A percentile compares a stretch with the other conserved stretches of the same genome.
Evolutionary conservation across 176 grass and related monocot species (phyloP).

Genomic region (Zea mays): DNA sequence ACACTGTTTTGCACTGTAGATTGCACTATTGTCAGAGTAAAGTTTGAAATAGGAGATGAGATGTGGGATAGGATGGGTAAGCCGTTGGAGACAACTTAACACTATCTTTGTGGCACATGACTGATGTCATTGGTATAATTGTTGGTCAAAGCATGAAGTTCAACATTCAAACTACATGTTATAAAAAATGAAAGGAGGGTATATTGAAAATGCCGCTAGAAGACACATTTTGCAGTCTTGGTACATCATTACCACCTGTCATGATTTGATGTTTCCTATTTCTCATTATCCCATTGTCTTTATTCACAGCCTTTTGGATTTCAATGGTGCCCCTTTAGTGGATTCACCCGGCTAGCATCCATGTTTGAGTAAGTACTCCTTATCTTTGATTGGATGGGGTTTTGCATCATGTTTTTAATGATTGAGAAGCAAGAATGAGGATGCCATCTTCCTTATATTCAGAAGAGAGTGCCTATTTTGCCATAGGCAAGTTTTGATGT

Average conservation of each 20-base stretch:
- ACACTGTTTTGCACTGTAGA: no score
- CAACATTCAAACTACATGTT: background rate
- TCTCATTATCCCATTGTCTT: constrained; percentile 34
- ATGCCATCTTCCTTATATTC: background rate
- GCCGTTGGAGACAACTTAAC: background rate
- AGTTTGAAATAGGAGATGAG: no score
- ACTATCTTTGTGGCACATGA: background rate
- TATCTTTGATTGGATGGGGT: constrained; percentile 18
- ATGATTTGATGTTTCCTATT: constrained; percentile 30
- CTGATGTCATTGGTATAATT: background rate
- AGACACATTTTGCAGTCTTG: constrained; percentile 29
- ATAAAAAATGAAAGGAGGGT: background rate
- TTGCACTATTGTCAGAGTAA: no score
- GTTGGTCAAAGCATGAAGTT: background rate
- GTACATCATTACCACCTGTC: background rate
- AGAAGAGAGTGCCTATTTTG: constrained; percentile 3
- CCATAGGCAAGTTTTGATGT: background rate
- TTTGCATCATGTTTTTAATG: constrained; percentile 16
- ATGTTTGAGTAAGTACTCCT: constrained; percentile 84
- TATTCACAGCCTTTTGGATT: constrained; percentile 90
- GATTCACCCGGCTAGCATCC: constrained; percentile 86
- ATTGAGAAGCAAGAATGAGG: constrained; percentile 22
- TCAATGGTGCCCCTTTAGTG: constrained; percentile 91
- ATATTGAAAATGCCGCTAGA: background rate
- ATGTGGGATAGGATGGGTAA: no score